Percentiles rank a stretch among this genome's conserved stretches.
Conservation (phyloP, 179 eudicot species). For the Vitellaria paradoxa region DNA sequence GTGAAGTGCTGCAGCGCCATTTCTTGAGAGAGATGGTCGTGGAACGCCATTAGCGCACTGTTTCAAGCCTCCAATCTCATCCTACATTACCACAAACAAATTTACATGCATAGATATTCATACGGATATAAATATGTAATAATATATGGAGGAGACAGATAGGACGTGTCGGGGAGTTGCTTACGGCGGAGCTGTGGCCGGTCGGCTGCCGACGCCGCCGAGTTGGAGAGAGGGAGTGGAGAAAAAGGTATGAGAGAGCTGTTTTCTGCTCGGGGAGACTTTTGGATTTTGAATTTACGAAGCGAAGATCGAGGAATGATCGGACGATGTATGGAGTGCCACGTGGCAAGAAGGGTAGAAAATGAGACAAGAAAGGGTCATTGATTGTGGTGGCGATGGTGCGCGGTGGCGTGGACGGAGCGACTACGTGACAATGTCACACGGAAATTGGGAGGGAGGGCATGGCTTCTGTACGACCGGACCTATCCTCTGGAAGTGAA, state of each 20-base stretch:
- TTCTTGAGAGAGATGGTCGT: slow-evolving; percentile 24
- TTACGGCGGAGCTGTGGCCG: background rate
- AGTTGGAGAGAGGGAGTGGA: background rate
- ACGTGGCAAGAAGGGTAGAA: background rate
- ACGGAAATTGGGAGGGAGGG: background rate
- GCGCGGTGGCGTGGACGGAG: background rate
- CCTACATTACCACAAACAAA: background rate
- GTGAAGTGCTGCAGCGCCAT: slow-evolving; percentile 27
- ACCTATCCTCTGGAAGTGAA: background rate
- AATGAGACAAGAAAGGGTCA: background rate
- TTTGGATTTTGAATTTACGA: background rate
- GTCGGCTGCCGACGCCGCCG: slow-evolving; percentile 13
- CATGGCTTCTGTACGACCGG: background rate
- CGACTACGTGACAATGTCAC: background rate
- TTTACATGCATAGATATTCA: slow-evolving; percentile 2
- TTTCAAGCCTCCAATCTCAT: background rate
- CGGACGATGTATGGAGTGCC: background rate
- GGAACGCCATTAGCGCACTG: slow-evolving; percentile 19
- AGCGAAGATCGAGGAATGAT: background rate
- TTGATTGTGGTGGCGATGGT: background rate
- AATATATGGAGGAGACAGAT: background rate
- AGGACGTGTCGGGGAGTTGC: background rate
- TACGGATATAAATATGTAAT: no score
- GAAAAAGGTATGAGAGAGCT: background rate
- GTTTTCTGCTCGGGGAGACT: background rate